These are phyloP conservation scores for Solanum chmielewskii DNA, from an alignment of 257 asterid genomes.

Conservation along the genomic window DNA sequence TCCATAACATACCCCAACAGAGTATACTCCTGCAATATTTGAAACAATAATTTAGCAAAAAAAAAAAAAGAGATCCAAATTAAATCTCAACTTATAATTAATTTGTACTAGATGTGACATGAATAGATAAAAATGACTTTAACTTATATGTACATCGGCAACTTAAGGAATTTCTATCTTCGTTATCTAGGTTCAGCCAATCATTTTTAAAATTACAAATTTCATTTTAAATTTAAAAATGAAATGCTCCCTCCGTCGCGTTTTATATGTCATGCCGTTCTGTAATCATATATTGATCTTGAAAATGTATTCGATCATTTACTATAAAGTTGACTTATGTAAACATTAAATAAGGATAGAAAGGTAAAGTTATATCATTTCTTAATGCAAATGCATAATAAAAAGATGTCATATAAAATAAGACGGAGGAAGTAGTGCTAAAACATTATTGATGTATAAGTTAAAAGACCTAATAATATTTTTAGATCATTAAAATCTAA, in stretches of 20 bases:
- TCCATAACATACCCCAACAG: conserved; percentile 33
- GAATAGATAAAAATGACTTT: background rate
- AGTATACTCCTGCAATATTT: conserved; percentile 17
- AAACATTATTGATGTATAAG: too few species aligned
- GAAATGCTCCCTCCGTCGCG: too few species aligned
- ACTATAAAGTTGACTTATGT: too few species aligned
- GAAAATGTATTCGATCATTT: too few species aligned
- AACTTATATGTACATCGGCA: background rate
- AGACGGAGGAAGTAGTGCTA: too few species aligned
- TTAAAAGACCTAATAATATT: background rate
- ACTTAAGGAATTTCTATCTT: background rate
- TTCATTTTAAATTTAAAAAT: background rate
- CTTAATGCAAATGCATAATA: too few species aligned
- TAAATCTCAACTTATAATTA: background rate
- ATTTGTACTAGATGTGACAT: background rate
- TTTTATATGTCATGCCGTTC: too few species aligned
- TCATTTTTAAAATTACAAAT: background rate
- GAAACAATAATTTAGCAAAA: background rate
- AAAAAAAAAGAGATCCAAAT: background rate
- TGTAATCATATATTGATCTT: too few species aligned
- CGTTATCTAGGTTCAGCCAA: background rate
- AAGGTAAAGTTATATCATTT: too few species aligned
- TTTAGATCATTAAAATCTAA: background rate
- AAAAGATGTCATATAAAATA: too few species aligned
- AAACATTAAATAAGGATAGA: too few species aligned